Evolutionary conservation across 345 rosid species (phyloP), one percentile per base, ranked within the genome.

Genomic region (Mercurialis annua): DNA sequence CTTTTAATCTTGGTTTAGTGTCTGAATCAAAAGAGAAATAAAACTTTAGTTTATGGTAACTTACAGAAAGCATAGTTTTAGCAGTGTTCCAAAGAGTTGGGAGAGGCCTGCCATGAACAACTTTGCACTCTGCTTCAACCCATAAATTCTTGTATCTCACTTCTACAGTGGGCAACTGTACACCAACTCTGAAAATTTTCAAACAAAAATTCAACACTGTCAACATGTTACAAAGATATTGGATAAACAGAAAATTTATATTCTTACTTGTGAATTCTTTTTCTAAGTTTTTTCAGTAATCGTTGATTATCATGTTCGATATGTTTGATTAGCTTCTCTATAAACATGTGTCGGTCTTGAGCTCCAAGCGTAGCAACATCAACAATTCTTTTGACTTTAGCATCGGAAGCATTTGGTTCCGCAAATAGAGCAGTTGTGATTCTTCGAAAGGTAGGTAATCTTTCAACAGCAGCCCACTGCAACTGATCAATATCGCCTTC

Each of bases 81-180:
- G 80, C 52, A 12, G 89, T 71, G 71, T 85, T 88, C 92, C 95
- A 90, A 3, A 91, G 78, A 54, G 96, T 89, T 18, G 97, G 92
- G 62, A 88, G 91, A 0, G 96, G 87, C 75, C 81, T 89, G 49
- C 96, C 96, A 53, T 78, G 77, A 58, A 87, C 82, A 21, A 91
- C 81, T 53, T 85, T 81, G 21, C 89, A 86, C 31, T 83, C 80
- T 48, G 90, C 88, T 65, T 86, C 91, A 12, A 91, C 85, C 1
- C 75, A 58, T 24, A 88, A 71, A 59, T 85, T 77, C 42, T 58
- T 68, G 67, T 80, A 88, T 72, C 92, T 80, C 56, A 88, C 90
- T 51, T 91, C 95, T 29, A 88, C 79, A 14, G 68, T 79, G 10
- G 92, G 88, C 70, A 78, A 75, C 65, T 86, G 73, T n/a, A 90